These are phyloP conservation scores for Aspergillus costaricaensis DNA, from an alignment of 2,329 filamentous ascomycete genomes.

Conservation along the genomic window DNA sequence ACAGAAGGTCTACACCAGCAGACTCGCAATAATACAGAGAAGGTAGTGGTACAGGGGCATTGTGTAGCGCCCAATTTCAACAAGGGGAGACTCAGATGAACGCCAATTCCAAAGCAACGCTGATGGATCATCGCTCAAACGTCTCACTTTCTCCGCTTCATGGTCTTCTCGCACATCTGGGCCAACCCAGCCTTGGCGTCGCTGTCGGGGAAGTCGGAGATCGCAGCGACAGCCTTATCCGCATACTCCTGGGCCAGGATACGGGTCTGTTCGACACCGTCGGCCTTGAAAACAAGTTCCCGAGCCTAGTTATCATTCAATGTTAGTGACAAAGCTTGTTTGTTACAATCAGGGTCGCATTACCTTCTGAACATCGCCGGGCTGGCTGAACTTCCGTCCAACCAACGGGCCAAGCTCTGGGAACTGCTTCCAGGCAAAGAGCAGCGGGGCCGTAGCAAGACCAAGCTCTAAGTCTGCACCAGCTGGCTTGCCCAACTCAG, in stretches of 20 bases:
- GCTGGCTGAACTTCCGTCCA: constrained; percentile 80
- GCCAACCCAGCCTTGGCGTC: constrained; percentile 89
- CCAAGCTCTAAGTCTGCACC: constrained; percentile 93
- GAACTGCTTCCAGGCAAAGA: constrained; percentile 94
- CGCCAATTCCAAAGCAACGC: background rate
- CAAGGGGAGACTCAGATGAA: background rate
- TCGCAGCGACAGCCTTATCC: constrained; percentile 82
- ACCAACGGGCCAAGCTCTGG: constrained; percentile 83
- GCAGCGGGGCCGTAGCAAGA: constrained; percentile 85
- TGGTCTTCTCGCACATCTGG: constrained; percentile 91
- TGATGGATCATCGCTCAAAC: background rate
- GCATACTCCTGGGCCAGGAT: constrained; percentile 88
- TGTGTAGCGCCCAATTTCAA: background rate
- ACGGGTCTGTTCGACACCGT: constrained; percentile 89
- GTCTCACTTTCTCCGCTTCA: constrained; percentile 77
- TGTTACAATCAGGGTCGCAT: constrained; percentile 35
- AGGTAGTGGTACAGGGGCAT: constrained; percentile 7
- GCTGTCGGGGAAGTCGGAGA: constrained; percentile 83
- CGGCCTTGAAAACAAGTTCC: constrained; percentile 76
- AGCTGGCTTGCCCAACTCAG: constrained; percentile 89
- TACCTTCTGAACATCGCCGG: constrained; percentile 84
- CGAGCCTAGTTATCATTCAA: constrained; percentile 64
- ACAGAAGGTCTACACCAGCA: background rate
- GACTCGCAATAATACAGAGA: constrained; percentile 4
- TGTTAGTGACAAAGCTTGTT: background rate